Evolutionary conservation across 805 yeast species (phyloP).

Genomic region (Saccharomycopsis javanensis): DNA sequence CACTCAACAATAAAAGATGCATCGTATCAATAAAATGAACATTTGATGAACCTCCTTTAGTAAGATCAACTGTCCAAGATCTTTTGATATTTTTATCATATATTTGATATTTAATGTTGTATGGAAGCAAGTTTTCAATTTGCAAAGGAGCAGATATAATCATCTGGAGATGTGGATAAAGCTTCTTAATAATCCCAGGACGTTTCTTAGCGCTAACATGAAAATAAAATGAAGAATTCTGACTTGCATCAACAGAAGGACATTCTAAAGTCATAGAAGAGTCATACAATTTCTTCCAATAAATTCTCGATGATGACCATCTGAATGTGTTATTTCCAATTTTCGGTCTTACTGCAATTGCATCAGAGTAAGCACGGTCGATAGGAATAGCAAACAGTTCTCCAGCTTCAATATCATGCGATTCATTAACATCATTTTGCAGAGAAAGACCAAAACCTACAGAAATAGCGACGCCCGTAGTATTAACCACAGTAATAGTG

Average conservation of each 20-base stretch:
- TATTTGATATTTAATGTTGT: constrained; percentile 62
- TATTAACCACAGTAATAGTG: constrained; percentile 59
- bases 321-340: constrained; percentile 37
- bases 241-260: constrained; percentile 28
- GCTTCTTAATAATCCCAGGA: constrained; percentile 59
- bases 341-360: constrained; percentile 54
- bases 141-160: constrained; percentile 78
- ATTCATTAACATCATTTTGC: constrained; percentile 26
- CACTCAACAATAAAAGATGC: constrained; percentile 61
- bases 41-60: constrained; percentile 56
- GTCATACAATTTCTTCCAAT: constrained; percentile 54
- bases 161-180: constrained; percentile 79
- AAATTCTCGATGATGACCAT: constrained; percentile 57
- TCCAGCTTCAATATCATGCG: constrained; percentile 43
- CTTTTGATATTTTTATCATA: constrained; percentile 63
- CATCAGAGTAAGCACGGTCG: constrained; percentile 48
- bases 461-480: constrained; percentile 48
- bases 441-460: constrained; percentile 30
- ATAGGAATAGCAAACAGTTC: constrained; percentile 64
- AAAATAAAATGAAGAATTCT: constrained; percentile 47
- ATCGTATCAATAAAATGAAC: constrained; percentile 74
- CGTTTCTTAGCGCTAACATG: constrained; percentile 60
- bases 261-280: constrained; percentile 54
- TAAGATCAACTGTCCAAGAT: constrained; percentile 55
- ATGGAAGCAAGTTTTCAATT: constrained; percentile 77